phyloP scores from a whole-genome alignment of 2,329 filamentous ascomycete genomes.

The Venturia aucupariae region DNA sequence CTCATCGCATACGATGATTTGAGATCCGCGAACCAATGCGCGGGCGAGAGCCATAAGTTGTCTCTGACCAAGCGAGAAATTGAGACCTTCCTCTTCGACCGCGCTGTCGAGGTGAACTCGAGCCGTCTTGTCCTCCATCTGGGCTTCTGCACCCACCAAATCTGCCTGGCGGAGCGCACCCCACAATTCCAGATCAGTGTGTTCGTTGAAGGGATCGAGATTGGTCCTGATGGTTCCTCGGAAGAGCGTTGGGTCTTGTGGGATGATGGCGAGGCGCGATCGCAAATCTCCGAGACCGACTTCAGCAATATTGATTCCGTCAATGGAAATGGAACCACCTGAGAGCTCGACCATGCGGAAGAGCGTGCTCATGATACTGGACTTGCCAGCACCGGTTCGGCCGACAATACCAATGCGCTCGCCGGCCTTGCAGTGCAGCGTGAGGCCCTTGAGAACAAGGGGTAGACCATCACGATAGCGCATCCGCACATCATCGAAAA shows the following conservation, averaged over 20 bases:
- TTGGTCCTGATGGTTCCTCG: constrained; percentile 70
- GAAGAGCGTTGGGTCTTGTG: constrained; percentile 78
- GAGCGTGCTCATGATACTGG: constrained; percentile 71
- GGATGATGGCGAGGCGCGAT: constrained; percentile 70
- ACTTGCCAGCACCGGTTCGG: constrained; percentile 74
- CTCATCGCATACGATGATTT: constrained; percentile 95
- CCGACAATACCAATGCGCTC: constrained; percentile 77
- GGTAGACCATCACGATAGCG: constrained; percentile 42
- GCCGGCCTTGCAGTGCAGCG: constrained; percentile 62
- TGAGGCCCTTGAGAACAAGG: constrained; percentile 39
- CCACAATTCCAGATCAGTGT: constrained; percentile 71
- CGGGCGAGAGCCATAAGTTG: constrained; percentile 92
- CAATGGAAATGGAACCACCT: constrained; percentile 39
- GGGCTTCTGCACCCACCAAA: constrained; percentile 46
- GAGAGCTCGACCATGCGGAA: constrained; percentile 56
- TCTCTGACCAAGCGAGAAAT: constrained; percentile 89
- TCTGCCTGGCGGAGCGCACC: constrained; percentile 67
- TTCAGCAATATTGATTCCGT: constrained; percentile 52
- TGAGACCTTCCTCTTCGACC: constrained; percentile 90
- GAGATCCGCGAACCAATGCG: constrained; percentile 75
- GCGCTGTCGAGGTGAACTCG: constrained; percentile 73
- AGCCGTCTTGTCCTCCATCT: constrained; percentile 36
- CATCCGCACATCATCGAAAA: constrained; percentile 43
- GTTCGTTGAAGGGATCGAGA: constrained; percentile 71
- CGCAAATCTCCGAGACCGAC: constrained; percentile 68